Conservation (phyloP, 805 yeast genomes). For the Cyberlindnera xylosilytica region DNA sequence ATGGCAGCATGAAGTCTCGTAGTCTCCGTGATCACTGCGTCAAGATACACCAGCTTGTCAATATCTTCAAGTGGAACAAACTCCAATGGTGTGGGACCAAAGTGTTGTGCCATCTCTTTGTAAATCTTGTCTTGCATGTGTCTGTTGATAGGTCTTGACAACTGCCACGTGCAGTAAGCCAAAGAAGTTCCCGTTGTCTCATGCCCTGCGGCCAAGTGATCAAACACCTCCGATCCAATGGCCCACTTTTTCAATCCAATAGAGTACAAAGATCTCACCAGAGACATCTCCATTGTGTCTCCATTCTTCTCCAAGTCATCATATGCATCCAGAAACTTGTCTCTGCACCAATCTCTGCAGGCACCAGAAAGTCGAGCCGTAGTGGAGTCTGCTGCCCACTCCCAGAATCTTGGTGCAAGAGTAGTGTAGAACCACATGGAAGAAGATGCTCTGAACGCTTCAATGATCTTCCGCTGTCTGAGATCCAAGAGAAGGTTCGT, state of each 20-base stretch:
- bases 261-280: conserved; percentile 23
- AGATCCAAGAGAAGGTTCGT: conserved; percentile 41
- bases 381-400: conserved; percentile 41
- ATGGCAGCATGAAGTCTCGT: conserved; percentile 65
- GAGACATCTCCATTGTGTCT: not conserved
- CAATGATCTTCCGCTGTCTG: conserved; percentile 40
- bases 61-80: conserved; percentile 34
- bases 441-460: conserved; percentile 46
- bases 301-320: conserved; percentile 21
- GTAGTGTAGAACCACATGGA: conserved; percentile 68
- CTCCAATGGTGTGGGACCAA: conserved; percentile 31
- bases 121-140: conserved; percentile 45
- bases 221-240: conserved; percentile 50
- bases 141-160: conserved; percentile 47
- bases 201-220: conserved; percentile 75
- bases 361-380: conserved; percentile 36
- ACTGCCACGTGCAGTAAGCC: conserved; percentile 54
- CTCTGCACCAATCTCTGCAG: conserved; percentile 44
- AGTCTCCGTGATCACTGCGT: conserved; percentile 61
- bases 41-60: conserved; percentile 53
- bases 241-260: conserved; percentile 27
- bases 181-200: conserved; percentile 70
- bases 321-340: conserved; percentile 27
- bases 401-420: conserved; percentile 51
- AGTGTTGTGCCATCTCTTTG: conserved; percentile 40